A percentile compares a stretch with the other conserved stretches of the same genome.
phyloP scores from a whole-genome alignment of 2,329 filamentous ascomycete genomes.

The Cladobotryum mycophilum region DNA sequence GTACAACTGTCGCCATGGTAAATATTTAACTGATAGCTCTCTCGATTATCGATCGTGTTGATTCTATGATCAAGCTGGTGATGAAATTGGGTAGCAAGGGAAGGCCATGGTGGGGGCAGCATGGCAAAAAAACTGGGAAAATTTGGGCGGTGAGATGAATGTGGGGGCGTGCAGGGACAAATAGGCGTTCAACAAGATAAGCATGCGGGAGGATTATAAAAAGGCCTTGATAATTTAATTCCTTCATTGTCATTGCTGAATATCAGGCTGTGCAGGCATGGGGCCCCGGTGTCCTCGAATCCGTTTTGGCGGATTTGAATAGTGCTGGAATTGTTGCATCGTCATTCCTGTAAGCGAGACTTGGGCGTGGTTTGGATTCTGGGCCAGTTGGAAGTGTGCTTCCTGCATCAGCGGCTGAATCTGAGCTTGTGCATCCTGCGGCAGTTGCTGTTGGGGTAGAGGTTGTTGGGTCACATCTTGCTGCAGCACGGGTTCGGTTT shows the following conservation, averaged over 20 bases:
- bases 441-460: conserved; percentile 12
- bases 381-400: conserved; percentile 22
- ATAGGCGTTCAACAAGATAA: not conserved
- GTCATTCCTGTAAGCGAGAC: conserved; percentile 23
- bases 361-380: conserved; percentile 19
- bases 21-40: not conserved
- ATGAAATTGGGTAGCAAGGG: conserved; percentile 9
- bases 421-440: conserved; percentile 20
- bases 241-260: not conserved
- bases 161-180: conserved; percentile 4
- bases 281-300: conserved; percentile 22
- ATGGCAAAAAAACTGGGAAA: conserved; percentile 19
- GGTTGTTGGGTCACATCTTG: conserved; percentile 15
- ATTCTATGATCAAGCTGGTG: conserved; percentile 12
- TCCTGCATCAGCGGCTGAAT: conserved; percentile 25
- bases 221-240: not conserved
- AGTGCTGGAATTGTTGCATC: conserved; percentile 25
- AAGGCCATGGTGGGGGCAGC: conserved; percentile 8
- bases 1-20: conserved; percentile 70
- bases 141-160: conserved; percentile 21
- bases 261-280: conserved; percentile 10
- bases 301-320: conserved; percentile 23
- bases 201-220: too few relatives aligned
- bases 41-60: not conserved
- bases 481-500: conserved; percentile 22